Conservation (phyloP, 2,329 filamentous ascomycete genomes). For the Aspergillus novoparasiticus region DNA sequence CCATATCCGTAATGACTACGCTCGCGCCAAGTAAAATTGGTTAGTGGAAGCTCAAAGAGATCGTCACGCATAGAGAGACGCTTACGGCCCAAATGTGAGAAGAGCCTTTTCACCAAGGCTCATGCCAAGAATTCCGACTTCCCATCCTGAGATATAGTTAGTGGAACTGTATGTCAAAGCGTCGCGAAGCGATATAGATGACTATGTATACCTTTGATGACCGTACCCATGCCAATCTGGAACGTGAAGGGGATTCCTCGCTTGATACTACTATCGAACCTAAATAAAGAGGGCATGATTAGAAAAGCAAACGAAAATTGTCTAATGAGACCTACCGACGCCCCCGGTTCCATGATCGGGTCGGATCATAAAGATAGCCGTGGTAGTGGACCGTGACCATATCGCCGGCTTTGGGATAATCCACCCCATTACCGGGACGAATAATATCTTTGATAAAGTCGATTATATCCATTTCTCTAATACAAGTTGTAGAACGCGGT, state of each 20-base stretch:
- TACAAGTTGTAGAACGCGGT: neutral
- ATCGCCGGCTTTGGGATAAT: constrained; percentile 21
- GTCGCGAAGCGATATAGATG: neutral
- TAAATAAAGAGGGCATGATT: neutral
- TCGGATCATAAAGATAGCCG: constrained; percentile 24
- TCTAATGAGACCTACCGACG: constrained; percentile 13
- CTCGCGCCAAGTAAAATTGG: neutral
- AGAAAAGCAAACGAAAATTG: neutral
- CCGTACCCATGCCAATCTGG: constrained; percentile 20
- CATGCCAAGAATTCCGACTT: constrained; percentile 21
- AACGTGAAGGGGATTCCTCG: constrained; percentile 21
- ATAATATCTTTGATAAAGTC: constrained; percentile 25
- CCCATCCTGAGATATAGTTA: constrained; percentile 17
- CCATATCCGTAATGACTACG: constrained; percentile 22
- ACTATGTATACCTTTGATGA: constrained; percentile 18
- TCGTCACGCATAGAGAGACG: neutral
- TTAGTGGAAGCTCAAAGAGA: no score
- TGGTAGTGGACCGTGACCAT: constrained; percentile 25
- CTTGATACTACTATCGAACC: constrained; percentile 25
- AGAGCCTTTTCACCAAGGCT: constrained; percentile 23
- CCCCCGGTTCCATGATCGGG: constrained; percentile 21
- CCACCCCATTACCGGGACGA: constrained; percentile 22
- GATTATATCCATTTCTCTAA: constrained; percentile 17
- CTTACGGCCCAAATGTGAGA: constrained; percentile 24
- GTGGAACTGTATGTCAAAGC: neutral